These are phyloP conservation scores for Gelatoporia subvermispora DNA, from an alignment of 768 basidiomycete species.

Conservation along the genomic window DNA sequence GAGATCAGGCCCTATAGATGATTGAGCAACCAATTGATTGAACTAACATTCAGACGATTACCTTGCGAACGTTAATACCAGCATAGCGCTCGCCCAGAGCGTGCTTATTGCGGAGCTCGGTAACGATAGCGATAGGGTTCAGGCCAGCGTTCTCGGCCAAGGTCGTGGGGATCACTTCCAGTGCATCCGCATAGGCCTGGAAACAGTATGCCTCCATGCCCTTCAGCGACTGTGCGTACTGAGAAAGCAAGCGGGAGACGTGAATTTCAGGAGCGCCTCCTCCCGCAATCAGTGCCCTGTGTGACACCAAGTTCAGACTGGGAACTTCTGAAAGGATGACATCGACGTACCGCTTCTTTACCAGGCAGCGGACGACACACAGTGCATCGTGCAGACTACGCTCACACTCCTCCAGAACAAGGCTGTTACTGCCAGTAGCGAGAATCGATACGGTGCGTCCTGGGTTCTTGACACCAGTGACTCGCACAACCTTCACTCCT, in stretches of 20 bases:
- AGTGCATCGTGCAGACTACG: constrained; percentile 96
- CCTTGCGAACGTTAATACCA: constrained; percentile 98
- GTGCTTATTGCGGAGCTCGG: constrained; percentile 94
- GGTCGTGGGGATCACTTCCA: constrained; percentile 97
- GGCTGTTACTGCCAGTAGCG: constrained; percentile 86
- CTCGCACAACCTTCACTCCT: constrained; percentile 87
- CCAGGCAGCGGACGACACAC: constrained; percentile 97
- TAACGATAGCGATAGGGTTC: constrained; percentile 97
- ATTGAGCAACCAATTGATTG: background rate
- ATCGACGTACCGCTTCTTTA: constrained; percentile 83
- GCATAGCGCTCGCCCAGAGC: constrained; percentile 92
- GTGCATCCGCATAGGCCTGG: constrained; percentile 95
- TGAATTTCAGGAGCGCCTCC: constrained; percentile 98
- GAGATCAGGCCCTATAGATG: constrained; percentile 80
- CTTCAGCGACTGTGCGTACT: constrained; percentile 88
- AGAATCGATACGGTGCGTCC: constrained; percentile 95
- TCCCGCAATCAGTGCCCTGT: constrained; percentile 87
- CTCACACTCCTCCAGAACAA: constrained; percentile 96
- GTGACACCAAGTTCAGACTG: background rate
- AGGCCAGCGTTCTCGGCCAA: constrained; percentile 98
- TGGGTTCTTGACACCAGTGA: constrained; percentile 91
- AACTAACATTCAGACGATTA: constrained; percentile 27
- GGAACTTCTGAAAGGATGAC: background rate
- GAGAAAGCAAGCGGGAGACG: constrained; percentile 85
- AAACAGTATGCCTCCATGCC: constrained; percentile 99